These are phyloP conservation scores for Ophiocordyceps sinensis DNA, from an alignment of 2,329 filamentous ascomycete genomes.

Conservation along the genomic window DNA sequence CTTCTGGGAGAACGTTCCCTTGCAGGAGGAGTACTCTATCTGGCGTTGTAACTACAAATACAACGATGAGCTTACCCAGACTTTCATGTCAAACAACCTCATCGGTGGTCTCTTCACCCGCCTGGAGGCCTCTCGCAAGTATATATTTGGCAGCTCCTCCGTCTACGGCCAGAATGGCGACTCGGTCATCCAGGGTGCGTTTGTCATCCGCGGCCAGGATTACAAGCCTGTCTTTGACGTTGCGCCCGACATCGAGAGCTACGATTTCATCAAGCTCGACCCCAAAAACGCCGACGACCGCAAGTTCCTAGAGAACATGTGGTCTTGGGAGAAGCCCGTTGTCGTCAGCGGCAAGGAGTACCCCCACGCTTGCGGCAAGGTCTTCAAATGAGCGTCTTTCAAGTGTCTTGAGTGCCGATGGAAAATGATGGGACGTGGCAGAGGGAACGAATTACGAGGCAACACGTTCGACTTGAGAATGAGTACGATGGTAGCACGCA, in stretches of 20 bases:
- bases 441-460: background rate
- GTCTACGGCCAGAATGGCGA: conserved; percentile 84
- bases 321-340: conserved; percentile 83
- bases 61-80: conserved; percentile 91
- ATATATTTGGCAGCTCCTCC: conserved; percentile 79
- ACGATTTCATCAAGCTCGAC: conserved; percentile 94
- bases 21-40: conserved; percentile 87
- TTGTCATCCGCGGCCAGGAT: conserved; percentile 88
- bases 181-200: conserved; percentile 84
- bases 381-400: conserved; percentile 72
- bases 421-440: background rate
- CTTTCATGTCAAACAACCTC: conserved; percentile 98
- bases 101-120: conserved; percentile 96
- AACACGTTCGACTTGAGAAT: no score
- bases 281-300: conserved; percentile 70
- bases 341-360: conserved; percentile 76
- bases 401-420: background rate
- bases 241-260: conserved; percentile 93
- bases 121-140: conserved; percentile 96
- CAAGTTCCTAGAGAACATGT: conserved; percentile 73
- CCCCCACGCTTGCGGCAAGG: conserved; percentile 81
- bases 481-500: no score
- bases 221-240: conserved; percentile 81
- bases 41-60: conserved; percentile 98
- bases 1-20: conserved; percentile 96